phyloP scores from a whole-genome alignment of 164 flowering plant genomes.

The Sedum album region DNA sequence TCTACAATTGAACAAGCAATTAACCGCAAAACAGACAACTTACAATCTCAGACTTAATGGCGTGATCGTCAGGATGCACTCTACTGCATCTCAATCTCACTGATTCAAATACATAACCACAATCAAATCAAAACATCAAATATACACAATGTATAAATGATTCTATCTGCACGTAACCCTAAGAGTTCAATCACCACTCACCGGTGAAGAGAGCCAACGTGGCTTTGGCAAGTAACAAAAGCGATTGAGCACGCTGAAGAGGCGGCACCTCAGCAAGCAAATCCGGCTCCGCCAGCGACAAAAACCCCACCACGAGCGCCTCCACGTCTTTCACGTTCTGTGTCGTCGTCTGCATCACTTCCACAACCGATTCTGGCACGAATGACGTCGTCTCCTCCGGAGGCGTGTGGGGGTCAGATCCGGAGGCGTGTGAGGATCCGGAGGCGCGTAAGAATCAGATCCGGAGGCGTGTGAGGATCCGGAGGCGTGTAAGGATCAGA shows the following conservation, averaged over 20 bases:
- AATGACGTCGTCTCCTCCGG: conserved; percentile 15
- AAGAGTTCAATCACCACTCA: conserved; percentile 9
- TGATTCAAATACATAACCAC: conserved; percentile 18
- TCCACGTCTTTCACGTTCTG: conserved; percentile 35
- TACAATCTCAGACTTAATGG: conserved; percentile 74
- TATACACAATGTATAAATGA: too few relatives aligned
- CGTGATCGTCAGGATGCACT: conserved; percentile 66
- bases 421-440: too few relatives aligned
- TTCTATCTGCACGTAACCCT: too few relatives aligned
- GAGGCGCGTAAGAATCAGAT: too few relatives aligned
- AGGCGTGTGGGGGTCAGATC: too few relatives aligned
- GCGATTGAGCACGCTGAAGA: conserved; percentile 59
- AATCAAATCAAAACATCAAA: background rate
- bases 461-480: too few relatives aligned
- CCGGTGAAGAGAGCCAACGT: conserved; percentile 48
- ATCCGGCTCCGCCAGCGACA: conserved; percentile 43
- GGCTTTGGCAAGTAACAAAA: conserved; percentile 56
- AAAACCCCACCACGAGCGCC: conserved; percentile 32
- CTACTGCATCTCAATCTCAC: conserved; percentile 81
- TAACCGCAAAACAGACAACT: conserved; percentile 10
- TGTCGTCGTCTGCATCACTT: conserved; percentile 38
- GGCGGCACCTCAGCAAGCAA: conserved; percentile 54
- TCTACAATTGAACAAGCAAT: background rate
- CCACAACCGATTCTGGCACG: conserved; percentile 60
- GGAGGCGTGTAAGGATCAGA: too few relatives aligned